Base-by-base conservation (phyloP, 2,329 filamentous ascomycete genomes). In the Xylaria sp. region DNA sequence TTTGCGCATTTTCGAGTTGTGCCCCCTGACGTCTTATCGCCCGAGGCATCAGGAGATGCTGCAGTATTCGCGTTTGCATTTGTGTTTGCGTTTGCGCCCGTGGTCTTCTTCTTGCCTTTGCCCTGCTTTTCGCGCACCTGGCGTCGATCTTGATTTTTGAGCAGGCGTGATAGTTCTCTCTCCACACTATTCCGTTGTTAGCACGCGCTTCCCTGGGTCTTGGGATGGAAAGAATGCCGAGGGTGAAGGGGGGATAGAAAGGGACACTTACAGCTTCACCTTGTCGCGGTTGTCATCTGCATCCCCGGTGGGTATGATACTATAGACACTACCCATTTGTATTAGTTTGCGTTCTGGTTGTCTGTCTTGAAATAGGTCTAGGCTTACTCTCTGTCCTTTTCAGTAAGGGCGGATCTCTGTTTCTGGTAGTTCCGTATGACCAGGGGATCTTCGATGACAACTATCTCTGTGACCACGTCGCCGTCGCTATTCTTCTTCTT, bases 1-100 rank as follows among this genome's bases (percentile, higher is more conserved):
- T 97, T 98, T 68, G 95, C 95, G 79, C 95, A 99, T 80, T 98
- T 98, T 71, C 96, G 86, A 33, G 90, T 90, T 58, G 92, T 96
- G 63, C 89, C 87, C 48, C 80, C 84, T 62, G 75, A 73, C 63
- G 81, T 80, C 70, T 83, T 79, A 72, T 86, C 85, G 72, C 83
- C 84, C 51, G 77, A 72, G 27, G 76, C 74, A 61, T 83, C 83
- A 23, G 84, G 84, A 29, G 84, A 86, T 35, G 81, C 80, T 52
- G 81, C 82, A 52, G 62, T 63, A 35, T 49, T 73, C 71, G 55
- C 46, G 47, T 47, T 60, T 10, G 27, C 11, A 19, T 41, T 52
- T 69, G 49, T 25, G 31, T 5, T 53, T 15, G 11, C 38, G 29
- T 35, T 47, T 69, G 52, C 23, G 35, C 15, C 55, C 17, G 11